Base-by-base conservation (phyloP, 345 rosid genomes). In the Brassica incana region DNA sequence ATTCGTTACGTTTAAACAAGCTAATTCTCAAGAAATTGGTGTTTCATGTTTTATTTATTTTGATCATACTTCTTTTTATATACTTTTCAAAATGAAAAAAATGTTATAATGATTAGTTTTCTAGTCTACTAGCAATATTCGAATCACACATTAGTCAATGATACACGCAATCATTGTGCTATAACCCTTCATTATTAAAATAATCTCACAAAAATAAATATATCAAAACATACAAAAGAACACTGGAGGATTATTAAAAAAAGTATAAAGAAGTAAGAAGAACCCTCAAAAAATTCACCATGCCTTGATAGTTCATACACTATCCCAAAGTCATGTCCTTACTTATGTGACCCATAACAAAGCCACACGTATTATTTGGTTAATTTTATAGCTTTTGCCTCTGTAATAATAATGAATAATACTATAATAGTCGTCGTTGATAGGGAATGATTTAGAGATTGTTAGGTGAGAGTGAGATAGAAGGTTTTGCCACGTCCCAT, bases 401-500 rank as follows among this genome's bases (percentile, higher is more conserved):
- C 20, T 15, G 6, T 52, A 52, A n/a, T n/a, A 5, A 52, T n/a
- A 52, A n/a, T 52, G 6, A 48, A n/a, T n/a, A 52, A 5, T 52
- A 52, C 8, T n/a, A n/a, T n/a, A 52, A 5, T 52, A 52, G 18
- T n/a, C 20, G 58, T 52, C 18, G 20, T 52, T 52, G 58, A 8
- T 52, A n/a, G 58, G 18, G 8, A 52, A 48, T n/a, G 18, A 62
- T 74, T 74, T 79, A 80, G 79, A 80, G 83, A 74, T 74, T 40
- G 50, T 75, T 80, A 70, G 76, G 77, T 80, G 80, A 70, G 56
- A 80, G 54, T 67, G 80, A 75, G 75, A 80, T 38, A 33, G 7
- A 67, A 70, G 65, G 91, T 85, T 84, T 90, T 95, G 87, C 99
- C 99, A 65, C 99, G 86, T 8, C 99, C 99, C 90, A 89, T 84